A percentile compares a stretch with the other conserved stretches of the same genome.
phyloP scores from a whole-genome alignment of 2,329 filamentous ascomycete species.

The Didymella exigua region DNA sequence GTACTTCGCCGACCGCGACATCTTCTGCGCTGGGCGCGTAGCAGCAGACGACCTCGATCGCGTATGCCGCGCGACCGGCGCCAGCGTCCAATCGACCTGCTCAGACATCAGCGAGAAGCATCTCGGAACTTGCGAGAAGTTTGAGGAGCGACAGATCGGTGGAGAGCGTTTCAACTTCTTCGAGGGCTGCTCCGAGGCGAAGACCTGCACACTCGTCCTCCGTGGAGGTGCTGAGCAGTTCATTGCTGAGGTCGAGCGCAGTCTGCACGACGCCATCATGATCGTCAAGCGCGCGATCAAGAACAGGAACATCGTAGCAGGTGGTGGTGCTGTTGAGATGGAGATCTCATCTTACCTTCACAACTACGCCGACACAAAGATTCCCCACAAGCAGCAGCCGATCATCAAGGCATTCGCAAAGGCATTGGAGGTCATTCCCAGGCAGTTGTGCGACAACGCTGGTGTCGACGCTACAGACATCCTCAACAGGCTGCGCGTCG shows the following conservation, averaged over 20 bases:
- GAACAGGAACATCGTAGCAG: conserved; percentile 92
- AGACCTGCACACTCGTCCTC: conserved; percentile 94
- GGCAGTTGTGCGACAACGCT: conserved; percentile 97
- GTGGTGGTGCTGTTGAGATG: conserved; percentile 95
- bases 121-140: conserved; percentile 85
- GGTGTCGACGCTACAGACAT: conserved; percentile 99
- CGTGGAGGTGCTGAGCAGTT: conserved; percentile 98
- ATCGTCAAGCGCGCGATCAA: conserved; percentile 98
- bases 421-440: conserved; percentile 93
- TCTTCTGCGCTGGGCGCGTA: conserved; percentile 97
- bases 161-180: conserved; percentile 99
- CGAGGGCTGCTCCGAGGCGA: conserved; percentile 90
- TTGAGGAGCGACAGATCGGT: conserved; percentile 96
- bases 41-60: conserved; percentile 92
- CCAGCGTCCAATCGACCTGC: conserved; percentile 92
- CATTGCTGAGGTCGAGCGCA: conserved; percentile 97
- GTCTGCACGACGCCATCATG: conserved; percentile 98
- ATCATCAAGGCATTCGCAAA: conserved; percentile 99
- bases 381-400: conserved; percentile 92
- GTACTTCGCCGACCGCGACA: conserved; percentile 94
- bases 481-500: conserved; percentile 91
- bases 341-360: conserved; percentile 94
- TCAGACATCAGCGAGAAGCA: conserved; percentile 90
- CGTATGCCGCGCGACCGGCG: conserved; percentile 92
- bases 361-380: conserved; percentile 87